These are phyloP conservation scores for Aspergillus felis DNA, from an alignment of 2,329 filamentous ascomycete species.

Conservation along the genomic window DNA sequence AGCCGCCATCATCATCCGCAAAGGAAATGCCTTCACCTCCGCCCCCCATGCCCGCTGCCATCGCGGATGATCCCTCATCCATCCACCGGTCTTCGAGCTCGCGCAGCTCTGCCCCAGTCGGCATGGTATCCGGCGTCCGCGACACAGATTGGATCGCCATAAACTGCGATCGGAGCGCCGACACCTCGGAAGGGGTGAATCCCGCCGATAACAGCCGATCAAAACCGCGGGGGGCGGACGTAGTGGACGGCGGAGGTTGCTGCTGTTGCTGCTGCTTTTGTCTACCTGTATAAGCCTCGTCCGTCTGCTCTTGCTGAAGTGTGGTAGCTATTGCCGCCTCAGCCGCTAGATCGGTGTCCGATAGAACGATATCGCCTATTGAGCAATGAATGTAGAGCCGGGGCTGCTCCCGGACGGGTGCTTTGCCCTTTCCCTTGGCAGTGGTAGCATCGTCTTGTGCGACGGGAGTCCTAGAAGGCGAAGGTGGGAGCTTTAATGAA, in stretches of 20 bases:
- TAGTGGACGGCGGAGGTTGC: slow-evolving; percentile 40
- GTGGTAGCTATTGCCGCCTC: slow-evolving; percentile 52
- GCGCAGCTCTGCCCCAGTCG: slow-evolving; percentile 69
- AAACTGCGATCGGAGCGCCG: slow-evolving; percentile 83
- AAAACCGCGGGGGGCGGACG: slow-evolving; percentile 70
- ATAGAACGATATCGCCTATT: slow-evolving; percentile 71
- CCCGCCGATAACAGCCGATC: slow-evolving; percentile 78
- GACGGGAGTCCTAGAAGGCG: slow-evolving; percentile 45
- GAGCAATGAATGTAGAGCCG: slow-evolving; percentile 91
- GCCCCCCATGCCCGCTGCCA: slow-evolving; percentile 43
- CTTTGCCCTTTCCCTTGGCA: slow-evolving; percentile 44
- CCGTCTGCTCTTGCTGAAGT: slow-evolving; percentile 16
- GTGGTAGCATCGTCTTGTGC: slow-evolving; percentile 18
- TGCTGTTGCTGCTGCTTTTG: slow-evolving; percentile 11
- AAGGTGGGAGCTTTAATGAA: slow-evolving; percentile 62
- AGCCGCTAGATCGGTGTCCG: slow-evolving; percentile 62
- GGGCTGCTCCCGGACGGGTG: slow-evolving; percentile 49
- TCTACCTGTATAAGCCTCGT: slow-evolving; percentile 3
- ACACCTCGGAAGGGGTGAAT: slow-evolving; percentile 78
- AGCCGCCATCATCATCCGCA: slow-evolving; percentile 40
- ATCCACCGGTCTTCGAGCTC: slow-evolving; percentile 88
- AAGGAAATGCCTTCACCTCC: slow-evolving; percentile 29
- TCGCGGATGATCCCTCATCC: slow-evolving; percentile 54
- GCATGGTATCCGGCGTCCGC: slow-evolving; percentile 86
- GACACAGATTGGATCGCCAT: slow-evolving; percentile 75